Evolutionary conservation across 139 green algal species (phyloP), one percentile per base, ranked within the genome.

Genomic region (Chlorella sp.): DNA sequence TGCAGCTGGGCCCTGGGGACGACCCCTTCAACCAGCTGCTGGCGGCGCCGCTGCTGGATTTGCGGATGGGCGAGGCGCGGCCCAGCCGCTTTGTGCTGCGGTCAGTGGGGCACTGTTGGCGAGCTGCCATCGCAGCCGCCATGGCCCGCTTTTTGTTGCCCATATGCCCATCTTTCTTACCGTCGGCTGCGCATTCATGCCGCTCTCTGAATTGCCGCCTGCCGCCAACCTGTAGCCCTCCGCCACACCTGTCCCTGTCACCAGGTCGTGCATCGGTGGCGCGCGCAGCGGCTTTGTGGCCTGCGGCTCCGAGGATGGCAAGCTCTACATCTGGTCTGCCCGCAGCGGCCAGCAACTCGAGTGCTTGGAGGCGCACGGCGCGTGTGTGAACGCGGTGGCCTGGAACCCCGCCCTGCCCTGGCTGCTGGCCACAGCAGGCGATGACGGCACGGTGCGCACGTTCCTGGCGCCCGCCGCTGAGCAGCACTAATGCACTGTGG

Each of bases 381-480:
- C 88, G 8, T 95, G 93, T 4, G 92, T 97, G 54, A 98, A 98
- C 80, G 86, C 90, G 9, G 95, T 98, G 72, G 96, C 96, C 1
- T 98, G 94, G 46, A 96, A 96, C 87, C 97, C 94, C 4, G 93
- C 97, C 76, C 95, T 99, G 89, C 79, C 74, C 11, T 77, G 80
- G 43, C 78, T 89, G 26, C 40, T 91, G 14, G 87, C 76, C 43
- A 89, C 80, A 2, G 83, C 62, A 20, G 88, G 84, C 0, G 87
- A 91, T 28, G 87, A 91, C 41, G 54, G 48, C 28, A 85, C 68
- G 14, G 51, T 91, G 3, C 56, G 78, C 24, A 81, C 87, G n/a
- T 91, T 80, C 84, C 34, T 88, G 58, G 82, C 87, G 2, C 73
- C 73, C 1, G 82, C 54, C 0, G 82, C 69, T 1, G 17, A 67